Conservation (phyloP, 2,329 filamentous ascomycete genomes). For the Paecilomyces sp. region DNA sequence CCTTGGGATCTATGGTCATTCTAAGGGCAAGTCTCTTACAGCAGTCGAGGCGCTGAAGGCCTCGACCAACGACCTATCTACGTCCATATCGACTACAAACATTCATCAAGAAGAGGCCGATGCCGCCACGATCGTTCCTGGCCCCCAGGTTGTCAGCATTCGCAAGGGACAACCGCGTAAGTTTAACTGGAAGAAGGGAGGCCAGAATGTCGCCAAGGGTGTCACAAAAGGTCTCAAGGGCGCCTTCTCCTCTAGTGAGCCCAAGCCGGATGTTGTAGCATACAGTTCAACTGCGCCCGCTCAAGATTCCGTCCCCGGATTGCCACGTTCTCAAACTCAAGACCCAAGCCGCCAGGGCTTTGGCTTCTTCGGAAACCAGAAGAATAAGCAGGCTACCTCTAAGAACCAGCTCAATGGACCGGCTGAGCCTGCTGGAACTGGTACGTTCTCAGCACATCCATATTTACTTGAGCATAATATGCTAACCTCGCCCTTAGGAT, state of each 20-base stretch:
- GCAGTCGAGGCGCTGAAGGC: conserved; percentile 40
- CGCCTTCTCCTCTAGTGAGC: conserved; percentile 68
- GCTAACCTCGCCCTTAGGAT: conserved; percentile 29
- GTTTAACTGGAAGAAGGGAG: conserved; percentile 98
- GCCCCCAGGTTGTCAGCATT: conserved; percentile 92
- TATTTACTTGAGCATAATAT: neutral
- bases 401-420: conserved; percentile 38
- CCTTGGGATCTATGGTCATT: conserved; percentile 55
- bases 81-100: conserved; percentile 49
- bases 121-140: conserved; percentile 52
- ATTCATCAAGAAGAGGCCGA: conserved; percentile 62
- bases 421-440: conserved; percentile 27
- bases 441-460: conserved; percentile 22
- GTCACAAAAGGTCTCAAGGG: conserved; percentile 91
- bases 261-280: conserved; percentile 54
- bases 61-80: conserved; percentile 43
- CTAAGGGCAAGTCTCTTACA: conserved; percentile 44
- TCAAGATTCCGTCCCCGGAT: conserved; percentile 19
- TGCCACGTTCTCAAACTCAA: conserved; percentile 33
- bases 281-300: conserved; percentile 50
- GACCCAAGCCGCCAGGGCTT: conserved; percentile 54
- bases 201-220: conserved; percentile 87
- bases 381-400: conserved; percentile 32
- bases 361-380: conserved; percentile 59
- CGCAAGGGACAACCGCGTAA: conserved; percentile 91